A percentile compares a stretch with the other conserved stretches of the same genome.
Conservation (phyloP, 768 basidiomycete species). For the Asterophora parasitica region DNA sequence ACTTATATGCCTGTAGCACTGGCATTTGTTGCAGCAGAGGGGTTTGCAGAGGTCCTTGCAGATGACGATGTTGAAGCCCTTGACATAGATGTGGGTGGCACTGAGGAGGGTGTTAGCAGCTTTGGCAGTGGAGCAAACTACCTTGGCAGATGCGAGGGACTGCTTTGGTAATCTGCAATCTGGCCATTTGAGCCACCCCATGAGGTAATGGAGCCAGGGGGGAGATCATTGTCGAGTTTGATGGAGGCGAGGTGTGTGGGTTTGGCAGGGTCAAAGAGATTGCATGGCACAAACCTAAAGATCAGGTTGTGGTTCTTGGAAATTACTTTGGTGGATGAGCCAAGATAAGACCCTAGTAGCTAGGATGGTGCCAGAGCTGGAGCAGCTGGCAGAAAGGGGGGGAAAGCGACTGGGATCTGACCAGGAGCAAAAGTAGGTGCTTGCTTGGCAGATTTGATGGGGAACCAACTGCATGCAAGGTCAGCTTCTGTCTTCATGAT, state of each 20-base stretch:
- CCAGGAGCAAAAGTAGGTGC: no score
- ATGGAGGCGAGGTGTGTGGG: not conserved
- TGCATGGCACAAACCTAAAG: not conserved
- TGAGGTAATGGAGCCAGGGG: not conserved
- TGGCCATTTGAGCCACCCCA: not conserved
- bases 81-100: not conserved
- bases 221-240: not conserved
- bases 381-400: no score
- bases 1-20: constrained; percentile 2
- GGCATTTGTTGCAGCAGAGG: constrained; percentile 9
- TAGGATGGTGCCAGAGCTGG: no score
- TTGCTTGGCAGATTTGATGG: no score
- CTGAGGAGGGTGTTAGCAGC: constrained; percentile 6
- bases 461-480: no score
- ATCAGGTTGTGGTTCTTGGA: not conserved
- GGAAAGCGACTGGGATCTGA: no score
- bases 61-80: not conserved
- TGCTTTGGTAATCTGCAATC: not conserved
- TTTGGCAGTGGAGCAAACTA: not conserved
- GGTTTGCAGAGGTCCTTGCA: constrained; percentile 4
- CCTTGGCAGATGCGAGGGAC: not conserved
- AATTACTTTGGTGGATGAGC: not conserved
- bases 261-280: not conserved
- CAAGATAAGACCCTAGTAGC: not conserved
- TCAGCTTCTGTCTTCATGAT: no score